phyloP scores from a whole-genome alignment of 768 basidiomycete genomes.

The Tulasnella sp. region DNA sequence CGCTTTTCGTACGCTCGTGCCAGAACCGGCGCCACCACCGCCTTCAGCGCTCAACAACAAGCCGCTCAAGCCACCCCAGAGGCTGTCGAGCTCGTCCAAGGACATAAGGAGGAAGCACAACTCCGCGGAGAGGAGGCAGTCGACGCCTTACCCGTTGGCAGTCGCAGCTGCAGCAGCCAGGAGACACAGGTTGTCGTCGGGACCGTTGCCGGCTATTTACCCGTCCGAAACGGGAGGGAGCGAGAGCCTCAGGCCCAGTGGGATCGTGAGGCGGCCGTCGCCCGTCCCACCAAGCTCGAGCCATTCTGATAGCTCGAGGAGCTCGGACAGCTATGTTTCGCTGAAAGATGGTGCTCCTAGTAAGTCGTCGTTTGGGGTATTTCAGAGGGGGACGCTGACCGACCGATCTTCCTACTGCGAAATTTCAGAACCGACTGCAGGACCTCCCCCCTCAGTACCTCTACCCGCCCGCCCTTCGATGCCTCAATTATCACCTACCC shows the following conservation, averaged over 20 bases:
- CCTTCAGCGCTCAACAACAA: neutral
- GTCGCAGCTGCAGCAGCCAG: neutral
- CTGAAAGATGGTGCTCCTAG: neutral
- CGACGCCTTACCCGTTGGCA: neutral
- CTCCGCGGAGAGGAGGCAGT: neutral
- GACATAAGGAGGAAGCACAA: neutral
- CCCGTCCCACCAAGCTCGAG: neutral
- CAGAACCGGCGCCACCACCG: neutral
- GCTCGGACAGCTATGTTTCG: neutral
- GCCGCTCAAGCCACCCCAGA: neutral
- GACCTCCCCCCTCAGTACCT: neutral
- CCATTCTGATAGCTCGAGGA: conserved; percentile 1
- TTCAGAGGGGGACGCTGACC: neutral
- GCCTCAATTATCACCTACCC: neutral
- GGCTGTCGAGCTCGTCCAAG: neutral
- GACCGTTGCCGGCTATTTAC: neutral
- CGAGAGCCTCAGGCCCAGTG: neutral
- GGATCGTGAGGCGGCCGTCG: neutral
- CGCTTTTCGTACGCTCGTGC: neutral
- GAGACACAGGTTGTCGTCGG: neutral
- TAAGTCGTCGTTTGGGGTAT: neutral
- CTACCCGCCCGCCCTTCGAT: neutral
- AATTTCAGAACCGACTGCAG: neutral
- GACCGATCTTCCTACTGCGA: too few species aligned
- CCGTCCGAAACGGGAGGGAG: neutral